Base-by-base conservation (phyloP, 1,284 basidiomycete genomes). In the Ustilago tritici region DNA sequence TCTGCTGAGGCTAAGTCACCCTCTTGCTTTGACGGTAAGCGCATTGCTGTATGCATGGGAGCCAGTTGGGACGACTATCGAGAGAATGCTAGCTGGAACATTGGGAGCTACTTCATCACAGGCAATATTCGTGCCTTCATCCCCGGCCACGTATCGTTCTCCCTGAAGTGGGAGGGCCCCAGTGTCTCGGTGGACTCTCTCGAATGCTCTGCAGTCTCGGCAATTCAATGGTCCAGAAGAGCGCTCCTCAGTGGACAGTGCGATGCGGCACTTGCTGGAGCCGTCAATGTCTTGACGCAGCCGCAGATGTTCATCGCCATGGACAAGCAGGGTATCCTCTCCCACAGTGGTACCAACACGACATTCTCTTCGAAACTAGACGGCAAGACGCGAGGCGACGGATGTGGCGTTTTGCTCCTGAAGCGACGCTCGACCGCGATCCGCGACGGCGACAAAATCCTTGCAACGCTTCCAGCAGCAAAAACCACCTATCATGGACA, bases 91-190 rank as follows among this genome's bases (percentile, higher is more conserved):
- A 69, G 68, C 59, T 56, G 56, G 59, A 70, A 66, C 55, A 74
- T 80, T 35, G 72, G 76, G 34, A 74, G 70, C 75, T 79, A 74
- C 76, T 78, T 80, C 15, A 78, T 80, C 66, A 77, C 78, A 0
- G 78, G 78, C 59, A 77, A 76, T 60, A 76, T 76, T 31, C 68
- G 78, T n/a, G 78, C 78, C 14, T 80, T 80, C 56, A 67, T 80
- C 15, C 75, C 78, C 6, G 78, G 78, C 3, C 65, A 64, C 53
- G 50, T 78, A 12, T 73, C 69, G 2, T 80, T 78, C 57, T 63
- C 58, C 8, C 61, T 72, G 38, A 72, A 68, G 15, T 76, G 70
- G 70, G 72, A 75, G 31, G 78, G 78, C 6, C 76, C 78, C 0
- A 72, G 69, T 31, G 60, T 72, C 4, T 72, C 72, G 19, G 63